These are phyloP conservation scores for Aegilops bicornis DNA, from an alignment of 176 grass and related monocot species.

Conservation along the genomic window DNA sequence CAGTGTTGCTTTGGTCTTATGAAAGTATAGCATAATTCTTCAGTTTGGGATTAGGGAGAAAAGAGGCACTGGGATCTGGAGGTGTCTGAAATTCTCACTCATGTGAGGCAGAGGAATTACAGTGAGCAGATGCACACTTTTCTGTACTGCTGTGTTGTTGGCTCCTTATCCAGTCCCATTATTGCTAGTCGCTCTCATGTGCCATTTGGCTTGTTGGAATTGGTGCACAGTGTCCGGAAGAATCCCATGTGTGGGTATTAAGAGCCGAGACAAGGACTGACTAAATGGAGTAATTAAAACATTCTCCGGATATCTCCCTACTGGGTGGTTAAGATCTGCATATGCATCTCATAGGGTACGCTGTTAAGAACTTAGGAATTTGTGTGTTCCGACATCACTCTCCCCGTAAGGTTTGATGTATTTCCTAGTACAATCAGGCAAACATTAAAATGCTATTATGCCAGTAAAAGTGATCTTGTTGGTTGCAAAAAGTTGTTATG, in stretches of 20 bases:
- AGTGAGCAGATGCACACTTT: neutral
- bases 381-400: neutral
- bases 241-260: conserved; percentile 10
- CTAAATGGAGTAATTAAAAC: neutral
- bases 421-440: neutral
- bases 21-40: neutral
- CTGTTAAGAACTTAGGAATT: neutral
- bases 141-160: neutral
- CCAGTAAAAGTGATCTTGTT: neutral
- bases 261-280: neutral
- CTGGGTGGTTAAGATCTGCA: neutral
- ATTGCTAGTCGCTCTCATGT: conserved; percentile 1
- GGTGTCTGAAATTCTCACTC: neutral
- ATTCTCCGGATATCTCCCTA: conserved; percentile 8
- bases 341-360: neutral
- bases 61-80: neutral
- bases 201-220: conserved; percentile 8
- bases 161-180: conserved; percentile 22
- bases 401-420: neutral
- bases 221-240: neutral
- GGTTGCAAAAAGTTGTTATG: neutral
- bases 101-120: neutral
- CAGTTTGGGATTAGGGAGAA: neutral
- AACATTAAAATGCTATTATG: neutral
- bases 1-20: neutral